Base-by-base conservation (phyloP, 2,329 filamentous ascomycete genomes). In the Aureobasidium sp. region DNA sequence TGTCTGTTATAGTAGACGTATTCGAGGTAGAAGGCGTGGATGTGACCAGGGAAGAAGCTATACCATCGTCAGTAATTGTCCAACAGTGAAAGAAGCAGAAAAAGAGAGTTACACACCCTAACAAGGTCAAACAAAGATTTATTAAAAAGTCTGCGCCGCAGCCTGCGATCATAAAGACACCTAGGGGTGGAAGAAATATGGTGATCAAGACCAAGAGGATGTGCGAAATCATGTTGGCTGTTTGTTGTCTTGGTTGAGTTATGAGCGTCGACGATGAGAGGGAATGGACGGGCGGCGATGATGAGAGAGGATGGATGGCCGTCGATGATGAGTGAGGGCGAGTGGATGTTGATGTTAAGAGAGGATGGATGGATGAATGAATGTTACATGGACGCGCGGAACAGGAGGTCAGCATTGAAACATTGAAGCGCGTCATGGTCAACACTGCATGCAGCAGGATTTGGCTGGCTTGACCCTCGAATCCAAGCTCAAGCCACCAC, bases 1-100 rank as follows among this genome's bases (percentile, higher is more conserved):
- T 81, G 82, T 42, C 87, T 87, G 69, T 90, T 84, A 73, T 87
- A 93, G 77, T 92, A 96, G 65, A 95, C 79, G 72, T 91, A 95
- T 74, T 91, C 85, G 64, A 91, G 67, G 72, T 92, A 94, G 73
- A 92, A 91, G 47, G 89, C 89, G 58, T 73, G 76, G 59, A 93
- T 83, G 67, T 91, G 86, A 8, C 89, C 90, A 0, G 90, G 90
- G 55, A 94, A 75, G 72, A 87, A 89, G 48, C 76, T 78, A 21
- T 21, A 21, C 21, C 21, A 21, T 21, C 21, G 21, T 21, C 21
- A 21, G 21, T 21, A 21, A 21, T 21, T 21, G 21, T 21, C 21
- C 21, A 21, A 21, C 21, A 21, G 21, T 21, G 21, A 21, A 21
- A 21, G 21, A 21, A 21, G 21, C 1, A 81, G 73, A 21, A 78